Evolutionary conservation across 805 yeast genomes (phyloP).

Genomic region (Starmerella sp.): DNA sequence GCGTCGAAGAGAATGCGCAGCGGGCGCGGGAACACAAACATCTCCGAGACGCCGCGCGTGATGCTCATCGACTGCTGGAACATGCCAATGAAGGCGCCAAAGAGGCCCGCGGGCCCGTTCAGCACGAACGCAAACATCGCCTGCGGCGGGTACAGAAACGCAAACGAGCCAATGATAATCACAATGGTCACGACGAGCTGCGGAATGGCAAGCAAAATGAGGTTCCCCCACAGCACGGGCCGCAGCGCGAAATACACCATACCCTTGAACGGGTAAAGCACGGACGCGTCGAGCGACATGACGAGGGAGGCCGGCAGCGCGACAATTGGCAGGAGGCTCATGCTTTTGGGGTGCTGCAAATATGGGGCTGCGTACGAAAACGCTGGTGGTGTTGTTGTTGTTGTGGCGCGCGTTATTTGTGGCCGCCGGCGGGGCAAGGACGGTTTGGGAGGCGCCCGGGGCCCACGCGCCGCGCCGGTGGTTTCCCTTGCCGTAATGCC

Average conservation of each 20-base stretch:
- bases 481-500: background rate
- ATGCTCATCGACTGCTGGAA: conserved; percentile 36
- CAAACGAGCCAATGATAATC: conserved; percentile 31
- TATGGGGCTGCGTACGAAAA: too few species aligned
- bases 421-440: background rate
- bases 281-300: conserved; percentile 2
- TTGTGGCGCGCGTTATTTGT: too few species aligned
- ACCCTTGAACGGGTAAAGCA: conserved; percentile 33
- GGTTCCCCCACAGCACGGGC: conserved; percentile 39
- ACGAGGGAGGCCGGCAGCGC: background rate
- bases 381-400: too few species aligned
- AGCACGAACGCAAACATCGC: conserved; percentile 35
- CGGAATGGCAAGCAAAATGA: conserved; percentile 37
- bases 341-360: background rate
- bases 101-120: conserved; percentile 42
- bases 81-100: conserved; percentile 37
- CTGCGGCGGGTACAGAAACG: conserved; percentile 37
- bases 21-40: conserved; percentile 38
- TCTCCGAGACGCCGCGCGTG: conserved; percentile 35
- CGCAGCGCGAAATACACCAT: conserved; percentile 33
- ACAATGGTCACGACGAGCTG: conserved; percentile 34
- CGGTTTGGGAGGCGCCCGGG: background rate
- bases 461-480: background rate
- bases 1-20: conserved; percentile 40
- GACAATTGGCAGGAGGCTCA: background rate